Evolutionary conservation across 1,139 yeast species (phyloP), one percentile per base, ranked within the genome.

Genomic region (Yamadazyma dushanensis): DNA sequence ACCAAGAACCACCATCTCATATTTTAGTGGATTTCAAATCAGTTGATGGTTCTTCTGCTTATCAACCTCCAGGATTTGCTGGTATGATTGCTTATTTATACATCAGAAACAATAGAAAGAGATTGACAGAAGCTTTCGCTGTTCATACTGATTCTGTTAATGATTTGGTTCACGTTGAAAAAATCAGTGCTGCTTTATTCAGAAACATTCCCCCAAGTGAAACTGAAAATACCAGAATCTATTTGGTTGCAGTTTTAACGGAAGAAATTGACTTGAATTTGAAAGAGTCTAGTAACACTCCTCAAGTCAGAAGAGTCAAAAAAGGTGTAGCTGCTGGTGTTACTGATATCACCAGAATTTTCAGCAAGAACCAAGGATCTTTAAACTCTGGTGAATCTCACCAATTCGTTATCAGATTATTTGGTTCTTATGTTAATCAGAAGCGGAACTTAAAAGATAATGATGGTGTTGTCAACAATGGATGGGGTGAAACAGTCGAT

Each of bases 251-350:
- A 0, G 70, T 80, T 4, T 61, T 84, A 40, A 78, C 84, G 1
- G 92, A 84, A 56, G 78, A 75, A 40, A 63, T 78, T 31, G 71
- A 66, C 36, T 53, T 70, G 45, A 54, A 50, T 31, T 41, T 54
- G 35, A 57, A 63, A 44, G 58, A 51, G 13, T 46, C 43, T 13
- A 40, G 35, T 23, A 53, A 39, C 23, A 53, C 41, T 21, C 61
- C 53, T 23, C 59, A 54, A 24, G 55, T 78, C n/a, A 59, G 61
- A 34, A 54, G 70, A 38, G 76, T 83, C 31, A 80, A 86, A 52
- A 80, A 83, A 53, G 96, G 96, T 40, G 78, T 88, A 13, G 95
- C 94, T 28, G 90, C 90, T 3, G 96, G 96, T 57, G 94, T 84
- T 13, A 78, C 90, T 29, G 95, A 88, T 60, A 81, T 88, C 37